These are phyloP conservation scores for Psilocybe mexicana DNA, from an alignment of 1,284 basidiomycete genomes.

Conservation along the genomic window DNA sequence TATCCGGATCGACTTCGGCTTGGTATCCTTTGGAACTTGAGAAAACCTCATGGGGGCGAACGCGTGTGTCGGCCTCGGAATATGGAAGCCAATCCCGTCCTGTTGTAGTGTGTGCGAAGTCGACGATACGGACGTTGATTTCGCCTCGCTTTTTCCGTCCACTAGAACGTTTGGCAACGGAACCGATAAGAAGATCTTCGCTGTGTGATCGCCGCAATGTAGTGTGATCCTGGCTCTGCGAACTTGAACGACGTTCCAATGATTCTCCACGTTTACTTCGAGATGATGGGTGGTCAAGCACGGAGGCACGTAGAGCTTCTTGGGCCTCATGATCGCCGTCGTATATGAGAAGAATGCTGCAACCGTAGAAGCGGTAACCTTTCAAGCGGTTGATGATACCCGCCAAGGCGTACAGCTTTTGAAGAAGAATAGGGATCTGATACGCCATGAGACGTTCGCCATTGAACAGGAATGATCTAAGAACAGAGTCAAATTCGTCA, in stretches of 20 bases:
- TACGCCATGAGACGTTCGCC: conserved; percentile 84
- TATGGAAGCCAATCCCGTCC: conserved; percentile 86
- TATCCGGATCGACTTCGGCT: conserved; percentile 75
- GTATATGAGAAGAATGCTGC: conserved; percentile 95
- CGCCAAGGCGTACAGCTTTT: conserved; percentile 93
- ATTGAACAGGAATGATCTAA: conserved; percentile 85
- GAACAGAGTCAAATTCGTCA: conserved; percentile 81
- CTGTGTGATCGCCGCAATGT: conserved; percentile 72
- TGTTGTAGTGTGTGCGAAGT: conserved; percentile 98
- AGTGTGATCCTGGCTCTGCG: conserved; percentile 39
- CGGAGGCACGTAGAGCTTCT: conserved; percentile 62
- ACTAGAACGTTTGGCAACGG: conserved; percentile 58
- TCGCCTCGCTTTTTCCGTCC: conserved; percentile 80
- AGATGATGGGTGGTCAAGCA: conserved; percentile 67
- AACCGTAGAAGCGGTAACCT: conserved; percentile 98
- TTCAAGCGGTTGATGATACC: conserved; percentile 85
- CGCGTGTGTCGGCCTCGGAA: conserved; percentile 43
- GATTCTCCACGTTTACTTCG: conserved; percentile 79
- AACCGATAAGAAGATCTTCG: conserved; percentile 70
- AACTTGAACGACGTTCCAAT: conserved; percentile 55
- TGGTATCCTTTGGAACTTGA: conserved; percentile 76
- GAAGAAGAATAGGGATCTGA: conserved; percentile 90
- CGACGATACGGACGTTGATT: conserved; percentile 94
- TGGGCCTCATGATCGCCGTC: conserved; percentile 92
- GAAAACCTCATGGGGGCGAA: conserved; percentile 41